phyloP scores from a whole-genome alignment of 2,329 filamentous ascomycete genomes.

The Drechslerella coelobrocha region DNA sequence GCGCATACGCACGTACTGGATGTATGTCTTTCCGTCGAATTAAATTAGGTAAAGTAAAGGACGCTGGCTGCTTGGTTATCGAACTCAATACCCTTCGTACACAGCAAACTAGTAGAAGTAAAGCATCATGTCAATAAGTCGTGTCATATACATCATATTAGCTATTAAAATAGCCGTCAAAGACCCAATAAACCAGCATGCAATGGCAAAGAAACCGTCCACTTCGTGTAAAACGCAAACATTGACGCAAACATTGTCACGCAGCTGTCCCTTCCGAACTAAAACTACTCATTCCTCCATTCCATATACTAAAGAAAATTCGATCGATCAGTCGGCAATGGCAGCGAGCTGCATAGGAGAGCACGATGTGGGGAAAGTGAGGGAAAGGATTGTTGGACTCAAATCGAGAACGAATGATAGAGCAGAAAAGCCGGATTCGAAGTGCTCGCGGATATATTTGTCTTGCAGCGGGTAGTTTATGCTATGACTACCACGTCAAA shows the following conservation, averaged over 20 bases:
- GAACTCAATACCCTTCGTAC: too few relatives aligned
- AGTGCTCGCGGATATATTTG: not conserved
- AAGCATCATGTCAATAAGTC: not conserved
- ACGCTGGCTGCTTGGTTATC: too few relatives aligned
- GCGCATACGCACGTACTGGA: too few relatives aligned
- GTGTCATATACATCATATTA: not conserved
- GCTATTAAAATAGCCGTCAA: not conserved
- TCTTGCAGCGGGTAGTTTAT: not conserved
- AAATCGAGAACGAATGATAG: not conserved
- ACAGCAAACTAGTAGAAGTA: not conserved
- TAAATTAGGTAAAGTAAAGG: too few relatives aligned
- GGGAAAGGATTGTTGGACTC: too few relatives aligned
- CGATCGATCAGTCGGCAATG: not conserved
- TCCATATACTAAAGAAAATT: not conserved
- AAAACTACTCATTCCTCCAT: not conserved
- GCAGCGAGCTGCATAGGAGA: not conserved
- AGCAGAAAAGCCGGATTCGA: not conserved
- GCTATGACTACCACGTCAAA: not conserved
- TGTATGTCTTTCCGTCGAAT: too few relatives aligned
- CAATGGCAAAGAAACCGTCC: too few relatives aligned
- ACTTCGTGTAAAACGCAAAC: too few relatives aligned
- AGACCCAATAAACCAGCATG: not conserved
- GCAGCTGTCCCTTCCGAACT: not conserved
- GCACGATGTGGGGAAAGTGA: not conserved
- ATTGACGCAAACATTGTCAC: too few relatives aligned